Percentiles rank a stretch among this genome's conserved stretches.
These are phyloP conservation scores for Candida nemodendra DNA, from an alignment of 805 yeast species.

Conservation along the genomic window DNA sequence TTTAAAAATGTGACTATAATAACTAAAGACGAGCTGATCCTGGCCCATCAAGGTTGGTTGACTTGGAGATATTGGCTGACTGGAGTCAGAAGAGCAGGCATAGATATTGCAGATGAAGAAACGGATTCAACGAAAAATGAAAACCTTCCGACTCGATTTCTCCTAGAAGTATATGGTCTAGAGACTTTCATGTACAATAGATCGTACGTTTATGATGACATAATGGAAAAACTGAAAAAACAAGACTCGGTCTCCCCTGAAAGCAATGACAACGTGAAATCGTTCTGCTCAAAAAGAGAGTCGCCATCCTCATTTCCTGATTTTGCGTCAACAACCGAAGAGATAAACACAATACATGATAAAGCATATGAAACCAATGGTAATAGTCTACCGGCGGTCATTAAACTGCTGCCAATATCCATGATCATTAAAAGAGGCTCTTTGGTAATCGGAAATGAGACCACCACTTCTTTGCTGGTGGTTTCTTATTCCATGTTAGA, in stretches of 20 bases:
- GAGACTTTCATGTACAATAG: conserved; percentile 85
- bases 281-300: conserved; percentile 8
- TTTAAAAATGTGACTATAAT: conserved; percentile 73
- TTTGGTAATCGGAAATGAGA: conserved; percentile 72
- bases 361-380: not conserved
- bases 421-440: conserved; percentile 64
- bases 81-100: conserved; percentile 40
- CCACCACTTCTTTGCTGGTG: conserved; percentile 71
- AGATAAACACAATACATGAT: conserved; percentile 12
- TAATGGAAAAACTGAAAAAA: conserved; percentile 37
- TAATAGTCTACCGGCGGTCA: conserved; percentile 12
- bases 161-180: conserved; percentile 66
- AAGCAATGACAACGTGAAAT: conserved; percentile 2
- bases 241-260: conserved; percentile 7
- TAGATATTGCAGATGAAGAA: conserved; percentile 24
- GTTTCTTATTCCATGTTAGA: conserved; percentile 53
- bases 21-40: conserved; percentile 70
- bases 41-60: conserved; percentile 66
- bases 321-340: conserved; percentile 4
- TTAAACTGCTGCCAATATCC: conserved; percentile 59
- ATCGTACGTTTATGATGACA: conserved; percentile 69
- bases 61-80: conserved; percentile 93
- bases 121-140: conserved; percentile 36
- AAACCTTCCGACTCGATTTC: conserved; percentile 54
- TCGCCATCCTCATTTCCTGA: conserved; percentile 5